Evolutionary conservation across 1,284 basidiomycete genomes (phyloP).

Genomic region (Boletus austroedulis): DNA sequence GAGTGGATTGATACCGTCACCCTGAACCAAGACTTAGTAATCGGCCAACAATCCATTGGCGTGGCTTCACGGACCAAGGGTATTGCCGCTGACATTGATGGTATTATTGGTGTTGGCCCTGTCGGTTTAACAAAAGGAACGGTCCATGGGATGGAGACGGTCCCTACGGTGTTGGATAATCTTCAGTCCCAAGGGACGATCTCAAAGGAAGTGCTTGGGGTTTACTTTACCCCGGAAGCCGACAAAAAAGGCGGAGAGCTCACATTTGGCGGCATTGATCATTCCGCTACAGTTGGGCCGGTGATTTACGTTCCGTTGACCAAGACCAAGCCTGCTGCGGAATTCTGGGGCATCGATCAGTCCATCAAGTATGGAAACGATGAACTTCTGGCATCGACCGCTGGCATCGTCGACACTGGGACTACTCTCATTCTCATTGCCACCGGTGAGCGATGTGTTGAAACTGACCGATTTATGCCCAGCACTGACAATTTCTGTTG

Average conservation of each 20-base stretch:
- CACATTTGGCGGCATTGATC: slow-evolving; percentile 49
- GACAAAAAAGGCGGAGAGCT: slow-evolving; percentile 40
- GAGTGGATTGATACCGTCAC: slow-evolving; percentile 52
- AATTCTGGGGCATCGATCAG: slow-evolving; percentile 57
- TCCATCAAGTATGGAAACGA: slow-evolving; percentile 44
- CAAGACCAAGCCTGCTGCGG: slow-evolving; percentile 41
- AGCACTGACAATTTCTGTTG: background rate
- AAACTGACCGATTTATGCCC: background rate
- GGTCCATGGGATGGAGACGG: slow-evolving; percentile 19
- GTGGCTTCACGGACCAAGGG: slow-evolving; percentile 43
- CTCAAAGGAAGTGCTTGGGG: slow-evolving; percentile 36
- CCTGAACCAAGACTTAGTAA: slow-evolving; percentile 42
- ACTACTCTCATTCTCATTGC: slow-evolving; percentile 46
- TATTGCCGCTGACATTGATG: slow-evolving; percentile 46
- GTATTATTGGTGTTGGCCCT: slow-evolving; percentile 59
- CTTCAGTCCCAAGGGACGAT: slow-evolving; percentile 44
- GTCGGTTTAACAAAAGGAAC: slow-evolving; percentile 46
- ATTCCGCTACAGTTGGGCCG: slow-evolving; percentile 42
- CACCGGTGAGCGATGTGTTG: slow-evolving; percentile 28
- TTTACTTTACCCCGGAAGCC: slow-evolving; percentile 47
- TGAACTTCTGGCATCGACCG: slow-evolving; percentile 38
- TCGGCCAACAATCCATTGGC: slow-evolving; percentile 52
- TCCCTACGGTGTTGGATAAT: slow-evolving; percentile 46
- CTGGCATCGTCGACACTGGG: slow-evolving; percentile 38
- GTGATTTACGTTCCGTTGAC: slow-evolving; percentile 52